Conservation (phyloP, 352 stramenopile genomes). For the Saprolegnia diclina region DNA sequence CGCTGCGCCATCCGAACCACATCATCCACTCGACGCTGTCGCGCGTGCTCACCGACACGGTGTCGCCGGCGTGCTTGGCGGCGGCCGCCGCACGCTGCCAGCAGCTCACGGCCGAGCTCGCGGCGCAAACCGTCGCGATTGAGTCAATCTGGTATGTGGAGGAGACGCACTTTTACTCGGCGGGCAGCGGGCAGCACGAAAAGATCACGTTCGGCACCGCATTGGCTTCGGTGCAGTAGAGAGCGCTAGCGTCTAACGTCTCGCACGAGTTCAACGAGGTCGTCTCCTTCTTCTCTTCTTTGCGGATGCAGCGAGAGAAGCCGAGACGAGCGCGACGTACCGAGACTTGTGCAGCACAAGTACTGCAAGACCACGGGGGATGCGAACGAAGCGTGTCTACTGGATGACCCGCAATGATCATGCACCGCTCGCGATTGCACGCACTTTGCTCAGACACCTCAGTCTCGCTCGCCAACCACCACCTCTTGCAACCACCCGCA, state of each 20-base stretch:
- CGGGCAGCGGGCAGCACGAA: constrained; percentile 17
- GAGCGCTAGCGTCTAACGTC: too few species aligned
- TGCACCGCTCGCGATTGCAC: too few species aligned
- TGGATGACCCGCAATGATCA: too few species aligned
- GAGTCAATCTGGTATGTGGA: constrained; percentile 63
- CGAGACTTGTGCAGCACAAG: too few species aligned
- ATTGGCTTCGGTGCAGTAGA: neutral
- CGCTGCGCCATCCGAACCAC: constrained; percentile 31
- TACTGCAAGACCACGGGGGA: too few species aligned
- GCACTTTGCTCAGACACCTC: too few species aligned
- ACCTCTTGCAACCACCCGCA: too few species aligned
- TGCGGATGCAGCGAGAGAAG: neutral
- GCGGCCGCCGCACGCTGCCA: constrained; percentile 45
- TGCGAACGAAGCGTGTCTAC: too few species aligned
- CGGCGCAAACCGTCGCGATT: constrained; percentile 34
- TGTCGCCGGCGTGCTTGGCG: constrained; percentile 34
- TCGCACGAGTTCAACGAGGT: too few species aligned
- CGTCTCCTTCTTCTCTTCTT: neutral
- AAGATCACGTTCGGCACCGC: neutral
- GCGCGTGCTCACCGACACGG: constrained; percentile 44
- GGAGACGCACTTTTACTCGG: constrained; percentile 60
- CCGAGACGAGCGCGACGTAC: too few species aligned
- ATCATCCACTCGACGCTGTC: constrained; percentile 72
- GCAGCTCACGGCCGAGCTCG: constrained; percentile 42
- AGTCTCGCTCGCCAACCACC: too few species aligned